Percentiles rank a stretch among this genome's conserved stretches.
phyloP scores from a whole-genome alignment of 768 basidiomycete species.

The Mycena floridula region DNA sequence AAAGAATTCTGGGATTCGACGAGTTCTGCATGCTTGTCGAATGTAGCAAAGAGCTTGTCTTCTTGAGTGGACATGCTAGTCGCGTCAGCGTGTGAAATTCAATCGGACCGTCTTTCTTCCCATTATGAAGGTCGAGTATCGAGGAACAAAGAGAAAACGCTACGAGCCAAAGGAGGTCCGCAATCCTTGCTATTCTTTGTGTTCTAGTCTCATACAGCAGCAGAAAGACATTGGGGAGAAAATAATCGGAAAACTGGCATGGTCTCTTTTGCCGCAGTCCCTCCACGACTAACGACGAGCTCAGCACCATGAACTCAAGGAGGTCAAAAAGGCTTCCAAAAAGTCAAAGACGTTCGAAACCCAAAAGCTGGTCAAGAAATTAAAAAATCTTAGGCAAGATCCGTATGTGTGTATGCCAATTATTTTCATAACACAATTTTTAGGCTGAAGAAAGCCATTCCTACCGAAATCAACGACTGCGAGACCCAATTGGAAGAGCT shows the following conservation, averaged over 20 bases:
- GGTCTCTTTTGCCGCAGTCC: conserved; percentile 16
- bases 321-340: conserved; percentile 71
- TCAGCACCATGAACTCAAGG: conserved; percentile 73
- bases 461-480: conserved; percentile 37
- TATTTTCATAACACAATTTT: background rate
- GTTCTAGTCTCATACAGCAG: conserved; percentile 1
- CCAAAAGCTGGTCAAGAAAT: conserved; percentile 75
- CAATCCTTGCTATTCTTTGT: background rate
- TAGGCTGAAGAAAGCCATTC: conserved; percentile 32
- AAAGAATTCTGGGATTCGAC: conserved; percentile 43
- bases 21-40: conserved; percentile 61
- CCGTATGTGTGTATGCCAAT: background rate
- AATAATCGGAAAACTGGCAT: conserved; percentile 51
- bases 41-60: conserved; percentile 43
- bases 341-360: conserved; percentile 78
- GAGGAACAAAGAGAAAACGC: conserved; percentile 40
- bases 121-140: conserved; percentile 6
- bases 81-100: background rate
- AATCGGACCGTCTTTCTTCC: background rate
- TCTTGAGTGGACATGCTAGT: conserved; percentile 31
- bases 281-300: background rate
- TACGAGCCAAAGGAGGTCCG: conserved; percentile 28
- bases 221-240: conserved; percentile 36
- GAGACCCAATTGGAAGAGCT: conserved; percentile 56
- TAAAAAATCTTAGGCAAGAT: conserved; percentile 61